A percentile compares a stretch with the other conserved stretches of the same genome.
Conservation (phyloP, 2,329 filamentous ascomycete species). For the Alternaria arbusti region DNA sequence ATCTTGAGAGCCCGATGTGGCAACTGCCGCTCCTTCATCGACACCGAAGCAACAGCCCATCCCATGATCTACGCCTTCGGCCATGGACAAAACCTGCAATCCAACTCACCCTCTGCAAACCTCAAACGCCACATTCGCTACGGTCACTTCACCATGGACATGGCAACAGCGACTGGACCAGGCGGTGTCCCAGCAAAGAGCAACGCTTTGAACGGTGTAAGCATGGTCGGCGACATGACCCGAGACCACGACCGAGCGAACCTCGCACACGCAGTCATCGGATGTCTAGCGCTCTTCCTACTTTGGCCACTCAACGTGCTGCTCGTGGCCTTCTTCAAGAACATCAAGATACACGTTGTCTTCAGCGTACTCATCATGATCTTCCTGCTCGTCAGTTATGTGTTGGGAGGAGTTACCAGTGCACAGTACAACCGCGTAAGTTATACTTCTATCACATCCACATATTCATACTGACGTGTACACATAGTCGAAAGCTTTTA, state of each 20-base stretch:
- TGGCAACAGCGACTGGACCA: conserved; percentile 46
- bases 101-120: conserved; percentile 38
- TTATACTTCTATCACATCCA: neutral
- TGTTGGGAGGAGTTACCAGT: conserved; percentile 52
- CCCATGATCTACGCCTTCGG: conserved; percentile 55
- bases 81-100: conserved; percentile 34
- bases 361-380: conserved; percentile 48
- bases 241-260: conserved; percentile 37
- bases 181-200: conserved; percentile 43
- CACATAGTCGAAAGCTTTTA: conserved; percentile 50
- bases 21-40: conserved; percentile 48
- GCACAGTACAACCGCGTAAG: conserved; percentile 50
- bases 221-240: conserved; percentile 25
- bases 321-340: conserved; percentile 47
- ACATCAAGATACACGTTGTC: conserved; percentile 52
- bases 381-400: conserved; percentile 48
- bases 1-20: conserved; percentile 48
- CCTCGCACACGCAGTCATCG: conserved; percentile 40
- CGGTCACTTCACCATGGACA: conserved; percentile 51
- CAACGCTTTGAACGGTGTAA: conserved; percentile 28
- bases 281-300: conserved; percentile 43
- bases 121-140: conserved; percentile 49
- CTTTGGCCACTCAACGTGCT: conserved; percentile 42
- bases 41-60: conserved; percentile 37
- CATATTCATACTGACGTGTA: neutral